These are phyloP conservation scores for Botrytis elliptica DNA, from an alignment of 2,329 filamentous ascomycete species.

Conservation along the genomic window DNA sequence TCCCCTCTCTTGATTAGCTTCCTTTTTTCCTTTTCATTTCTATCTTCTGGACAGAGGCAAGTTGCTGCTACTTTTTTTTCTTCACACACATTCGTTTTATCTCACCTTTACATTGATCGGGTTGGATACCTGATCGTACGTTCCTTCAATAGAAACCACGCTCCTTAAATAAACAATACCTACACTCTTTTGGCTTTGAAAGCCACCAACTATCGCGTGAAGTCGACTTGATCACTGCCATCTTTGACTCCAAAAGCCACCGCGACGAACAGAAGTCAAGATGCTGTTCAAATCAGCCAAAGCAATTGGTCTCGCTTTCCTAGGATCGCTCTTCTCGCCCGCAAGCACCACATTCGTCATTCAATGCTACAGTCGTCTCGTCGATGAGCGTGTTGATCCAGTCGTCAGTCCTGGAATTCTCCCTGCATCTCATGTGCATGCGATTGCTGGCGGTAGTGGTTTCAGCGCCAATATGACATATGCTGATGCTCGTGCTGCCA, in stretches of 20 bases:
- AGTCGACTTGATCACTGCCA: not conserved
- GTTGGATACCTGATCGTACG: conserved; percentile 19
- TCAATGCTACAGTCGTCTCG: conserved; percentile 26
- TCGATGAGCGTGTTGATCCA: conserved; percentile 29
- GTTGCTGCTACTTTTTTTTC: not conserved
- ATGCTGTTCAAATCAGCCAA: not conserved
- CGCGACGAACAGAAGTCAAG: not conserved
- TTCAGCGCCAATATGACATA: conserved; percentile 43
- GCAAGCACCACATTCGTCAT: conserved; percentile 15
- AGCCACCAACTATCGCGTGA: not conserved
- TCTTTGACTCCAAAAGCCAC: not conserved
- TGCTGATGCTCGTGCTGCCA: conserved; percentile 34
- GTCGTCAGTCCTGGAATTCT: conserved; percentile 25
- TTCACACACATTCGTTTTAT: conserved; percentile 2
- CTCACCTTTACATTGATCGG: not conserved
- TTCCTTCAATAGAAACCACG: conserved; percentile 2
- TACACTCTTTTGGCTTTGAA: conserved; percentile 3
- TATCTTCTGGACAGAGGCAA: not conserved
- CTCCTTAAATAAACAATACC: not conserved
- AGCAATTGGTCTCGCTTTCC: not conserved
- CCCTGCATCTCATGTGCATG: conserved; percentile 28
- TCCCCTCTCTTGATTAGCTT: not conserved
- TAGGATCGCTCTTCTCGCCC: conserved; percentile 3
- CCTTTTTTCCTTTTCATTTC: not conserved
- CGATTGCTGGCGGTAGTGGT: conserved; percentile 37